Evolutionary conservation across 306 rosid species (phyloP).

Genomic region (Castanospermum australe): DNA sequence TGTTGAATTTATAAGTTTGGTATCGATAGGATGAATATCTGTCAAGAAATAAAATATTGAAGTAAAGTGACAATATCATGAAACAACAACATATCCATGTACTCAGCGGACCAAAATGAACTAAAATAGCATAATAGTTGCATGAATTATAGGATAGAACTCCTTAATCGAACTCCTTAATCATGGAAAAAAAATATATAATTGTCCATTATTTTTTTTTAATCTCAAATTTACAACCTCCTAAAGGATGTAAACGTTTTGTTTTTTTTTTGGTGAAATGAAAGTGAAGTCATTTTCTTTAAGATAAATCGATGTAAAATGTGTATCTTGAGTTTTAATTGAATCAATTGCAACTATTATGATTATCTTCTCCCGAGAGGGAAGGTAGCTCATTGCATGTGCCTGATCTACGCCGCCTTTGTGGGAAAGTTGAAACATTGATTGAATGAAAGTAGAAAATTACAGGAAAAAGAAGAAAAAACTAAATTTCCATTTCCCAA

Average conservation of each 20-base stretch:
- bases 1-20: not conserved
- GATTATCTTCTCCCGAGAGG: not conserved
- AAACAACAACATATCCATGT: not conserved
- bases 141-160: not conserved
- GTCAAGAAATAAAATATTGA: not conserved
- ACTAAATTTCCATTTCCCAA: no score
- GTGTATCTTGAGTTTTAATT: conserved; percentile 7
- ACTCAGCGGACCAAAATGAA: not conserved
- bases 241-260: not conserved
- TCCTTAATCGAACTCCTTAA: not conserved
- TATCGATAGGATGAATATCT: not conserved
- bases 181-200: not conserved
- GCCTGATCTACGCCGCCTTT: not conserved
- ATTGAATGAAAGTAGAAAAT: not conserved
- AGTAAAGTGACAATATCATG: not conserved
- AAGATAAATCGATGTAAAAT: not conserved
- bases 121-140: not conserved
- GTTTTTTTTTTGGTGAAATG: not conserved
- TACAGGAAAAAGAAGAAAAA: no score
- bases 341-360: not conserved
- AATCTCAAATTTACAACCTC: not conserved
- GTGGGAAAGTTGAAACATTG: not conserved
- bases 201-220: not conserved
- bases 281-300: not conserved
- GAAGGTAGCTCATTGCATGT: not conserved